Conservation (phyloP, 1,139 yeast species). For the Kurtzmaniella quercitrusa region DNA sequence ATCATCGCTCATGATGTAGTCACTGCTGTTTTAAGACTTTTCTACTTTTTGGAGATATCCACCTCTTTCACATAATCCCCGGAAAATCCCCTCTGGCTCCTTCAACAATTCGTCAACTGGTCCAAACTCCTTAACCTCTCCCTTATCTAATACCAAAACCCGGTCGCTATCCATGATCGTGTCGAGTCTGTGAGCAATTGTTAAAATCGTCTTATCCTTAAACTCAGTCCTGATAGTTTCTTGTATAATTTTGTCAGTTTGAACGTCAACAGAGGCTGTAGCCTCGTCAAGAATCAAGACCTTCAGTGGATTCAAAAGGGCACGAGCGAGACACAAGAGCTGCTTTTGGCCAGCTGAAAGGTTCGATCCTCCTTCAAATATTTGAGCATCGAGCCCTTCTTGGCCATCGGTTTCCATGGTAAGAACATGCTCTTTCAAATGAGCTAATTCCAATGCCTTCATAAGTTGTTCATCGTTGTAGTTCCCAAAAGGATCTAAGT, state of each 20-base stretch:
- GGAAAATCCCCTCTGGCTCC: constrained; percentile 21
- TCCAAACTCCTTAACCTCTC: constrained; percentile 29
- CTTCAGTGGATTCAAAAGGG: constrained; percentile 28
- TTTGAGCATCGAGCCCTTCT: constrained; percentile 20
- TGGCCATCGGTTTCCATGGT: constrained; percentile 27
- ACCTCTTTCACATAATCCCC: constrained; percentile 30
- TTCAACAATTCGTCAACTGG: constrained; percentile 24
- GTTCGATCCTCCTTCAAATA: constrained; percentile 32
- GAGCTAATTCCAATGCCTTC: constrained; percentile 32
- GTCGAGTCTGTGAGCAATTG: constrained; percentile 36
- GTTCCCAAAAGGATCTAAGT: constrained; percentile 31
- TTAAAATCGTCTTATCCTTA: constrained; percentile 29
- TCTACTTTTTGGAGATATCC: constrained; percentile 15
- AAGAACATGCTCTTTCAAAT: constrained; percentile 28
- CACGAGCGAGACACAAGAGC: constrained; percentile 34
- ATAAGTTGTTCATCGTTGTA: constrained; percentile 28
- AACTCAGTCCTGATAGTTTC: constrained; percentile 29
- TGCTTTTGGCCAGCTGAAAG: constrained; percentile 36
- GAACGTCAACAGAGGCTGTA: constrained; percentile 36
- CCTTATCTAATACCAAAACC: constrained; percentile 28
- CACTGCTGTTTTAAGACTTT: no score
- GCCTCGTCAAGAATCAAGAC: constrained; percentile 35
- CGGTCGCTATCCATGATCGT: constrained; percentile 33
- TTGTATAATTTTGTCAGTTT: constrained; percentile 33
- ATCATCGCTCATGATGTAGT: no score